phyloP scores from a whole-genome alignment of 2,329 filamentous ascomycete species.

The Apiospora koreana region DNA sequence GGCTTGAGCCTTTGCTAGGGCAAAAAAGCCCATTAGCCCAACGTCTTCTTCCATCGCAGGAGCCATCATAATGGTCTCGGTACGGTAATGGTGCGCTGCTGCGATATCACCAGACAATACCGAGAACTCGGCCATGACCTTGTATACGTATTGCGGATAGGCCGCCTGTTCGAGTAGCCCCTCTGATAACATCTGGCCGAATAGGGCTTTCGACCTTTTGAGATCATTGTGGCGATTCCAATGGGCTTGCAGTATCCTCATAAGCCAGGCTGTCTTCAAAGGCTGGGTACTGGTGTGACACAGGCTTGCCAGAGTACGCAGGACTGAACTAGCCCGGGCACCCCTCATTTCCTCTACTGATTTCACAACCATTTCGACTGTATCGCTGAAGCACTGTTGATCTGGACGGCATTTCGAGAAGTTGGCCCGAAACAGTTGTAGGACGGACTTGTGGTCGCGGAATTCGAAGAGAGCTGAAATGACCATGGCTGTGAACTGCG shows the following conservation, averaged over 20 bases:
- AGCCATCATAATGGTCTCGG: constrained; percentile 26
- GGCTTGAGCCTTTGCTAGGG: constrained; percentile 36
- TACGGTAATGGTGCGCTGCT: constrained; percentile 33
- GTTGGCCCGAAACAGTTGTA: constrained; percentile 36
- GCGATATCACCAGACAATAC: constrained; percentile 35
- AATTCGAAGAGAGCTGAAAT: constrained; percentile 31
- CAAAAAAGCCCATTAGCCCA: constrained; percentile 37
- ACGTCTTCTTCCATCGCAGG: constrained; percentile 32
- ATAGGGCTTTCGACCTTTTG: constrained; percentile 25
- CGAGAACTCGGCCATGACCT: constrained; percentile 42
- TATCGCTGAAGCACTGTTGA: constrained; percentile 21
- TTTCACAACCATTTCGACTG: constrained; percentile 33
- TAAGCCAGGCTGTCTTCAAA: constrained; percentile 38
- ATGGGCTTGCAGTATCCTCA: constrained; percentile 36
- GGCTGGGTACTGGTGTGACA: constrained; percentile 18
- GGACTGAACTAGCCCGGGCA: constrained; percentile 28
- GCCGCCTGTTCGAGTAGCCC: constrained; percentile 24
- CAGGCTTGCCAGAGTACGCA: constrained; percentile 31
- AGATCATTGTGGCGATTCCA: constrained; percentile 35
- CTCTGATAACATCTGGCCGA: constrained; percentile 27
- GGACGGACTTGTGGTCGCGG: constrained; percentile 31
- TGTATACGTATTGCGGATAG: constrained; percentile 35
- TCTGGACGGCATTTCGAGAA: constrained; percentile 29
- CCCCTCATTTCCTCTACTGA: constrained; percentile 33
- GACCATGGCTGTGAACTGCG: constrained; percentile 32